These are phyloP conservation scores for Cercophora scortea DNA, from an alignment of 495 filamentous ascomycete species.

Conservation along the genomic window DNA sequence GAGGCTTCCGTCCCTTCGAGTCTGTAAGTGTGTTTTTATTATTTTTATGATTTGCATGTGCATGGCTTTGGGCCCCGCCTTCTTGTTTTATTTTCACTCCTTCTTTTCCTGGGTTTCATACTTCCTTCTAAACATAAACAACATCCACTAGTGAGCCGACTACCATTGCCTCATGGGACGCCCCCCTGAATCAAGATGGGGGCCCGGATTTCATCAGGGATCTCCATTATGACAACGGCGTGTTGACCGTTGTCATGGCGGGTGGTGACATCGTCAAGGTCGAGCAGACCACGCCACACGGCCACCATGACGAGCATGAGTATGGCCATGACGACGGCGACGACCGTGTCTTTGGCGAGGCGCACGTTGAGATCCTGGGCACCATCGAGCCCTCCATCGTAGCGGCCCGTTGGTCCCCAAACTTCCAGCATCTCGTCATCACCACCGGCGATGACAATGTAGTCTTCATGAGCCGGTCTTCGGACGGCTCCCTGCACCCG, in stretches of 20 bases:
- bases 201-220: conserved; percentile 61
- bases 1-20: conserved; percentile 27
- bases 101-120: conserved; percentile 9
- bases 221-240: conserved; percentile 80
- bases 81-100: conserved; percentile 8
- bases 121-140: background rate
- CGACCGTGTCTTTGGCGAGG: conserved; percentile 43
- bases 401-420: conserved; percentile 88
- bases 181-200: conserved; percentile 61
- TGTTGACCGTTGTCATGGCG: conserved; percentile 68
- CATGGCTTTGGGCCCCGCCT: background rate
- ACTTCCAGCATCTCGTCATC: conserved; percentile 83
- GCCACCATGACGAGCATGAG: too few species aligned
- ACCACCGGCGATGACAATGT: conserved; percentile 71
- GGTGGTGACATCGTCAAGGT: conserved; percentile 86
- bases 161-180: conserved; percentile 79
- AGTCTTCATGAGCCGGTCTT: conserved; percentile 86
- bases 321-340: conserved; percentile 45
- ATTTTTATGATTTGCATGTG: background rate
- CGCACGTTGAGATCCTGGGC: conserved; percentile 85
- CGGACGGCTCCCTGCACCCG: conserved; percentile 49
- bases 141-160: conserved; percentile 16
- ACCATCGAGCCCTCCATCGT: conserved; percentile 87
- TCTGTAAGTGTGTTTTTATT: conserved; percentile 32
- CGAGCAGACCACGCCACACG: too few species aligned